Evolutionary conservation across 2,329 filamentous ascomycete genomes (phyloP).

Genomic region (Xylaria sp.): DNA sequence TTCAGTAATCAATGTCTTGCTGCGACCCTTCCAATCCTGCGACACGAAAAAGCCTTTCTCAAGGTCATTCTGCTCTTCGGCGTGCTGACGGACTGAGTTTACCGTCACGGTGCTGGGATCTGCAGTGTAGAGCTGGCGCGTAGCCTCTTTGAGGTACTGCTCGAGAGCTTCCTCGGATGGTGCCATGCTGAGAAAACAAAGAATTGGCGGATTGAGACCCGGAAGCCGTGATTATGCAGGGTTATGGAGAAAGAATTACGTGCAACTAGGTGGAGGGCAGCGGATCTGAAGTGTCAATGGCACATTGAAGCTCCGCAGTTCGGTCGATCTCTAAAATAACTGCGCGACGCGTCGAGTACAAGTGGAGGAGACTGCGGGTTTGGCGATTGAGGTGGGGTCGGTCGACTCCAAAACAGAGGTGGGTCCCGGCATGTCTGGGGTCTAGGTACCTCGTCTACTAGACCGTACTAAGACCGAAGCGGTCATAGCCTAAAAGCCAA

Average conservation of each 20-base stretch:
- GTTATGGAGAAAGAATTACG: not conserved
- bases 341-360: not conserved
- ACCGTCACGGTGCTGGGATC: slow-evolving; percentile 63
- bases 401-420: not conserved
- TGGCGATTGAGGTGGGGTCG: not conserved
- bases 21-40: slow-evolving; percentile 66
- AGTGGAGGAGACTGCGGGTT: not conserved
- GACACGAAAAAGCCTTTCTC: slow-evolving; percentile 62
- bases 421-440: not conserved
- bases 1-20: slow-evolving; percentile 67
- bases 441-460: not conserved
- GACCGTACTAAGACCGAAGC: too few species aligned
- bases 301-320: not conserved
- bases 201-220: not conserved
- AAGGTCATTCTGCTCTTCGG: slow-evolving; percentile 61
- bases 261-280: not conserved
- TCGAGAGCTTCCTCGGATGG: slow-evolving; percentile 58
- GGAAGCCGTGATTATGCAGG: not conserved
- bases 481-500: not conserved
- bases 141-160: slow-evolving; percentile 59
- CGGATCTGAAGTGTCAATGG: slow-evolving; percentile 8
- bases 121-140: slow-evolving; percentile 57
- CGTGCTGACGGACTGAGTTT: slow-evolving; percentile 65
- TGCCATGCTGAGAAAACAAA: slow-evolving; percentile 50
- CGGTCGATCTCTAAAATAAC: not conserved